Base-by-base conservation (phyloP, 495 filamentous ascomycete genomes). In the Daldinia grandis region DNA sequence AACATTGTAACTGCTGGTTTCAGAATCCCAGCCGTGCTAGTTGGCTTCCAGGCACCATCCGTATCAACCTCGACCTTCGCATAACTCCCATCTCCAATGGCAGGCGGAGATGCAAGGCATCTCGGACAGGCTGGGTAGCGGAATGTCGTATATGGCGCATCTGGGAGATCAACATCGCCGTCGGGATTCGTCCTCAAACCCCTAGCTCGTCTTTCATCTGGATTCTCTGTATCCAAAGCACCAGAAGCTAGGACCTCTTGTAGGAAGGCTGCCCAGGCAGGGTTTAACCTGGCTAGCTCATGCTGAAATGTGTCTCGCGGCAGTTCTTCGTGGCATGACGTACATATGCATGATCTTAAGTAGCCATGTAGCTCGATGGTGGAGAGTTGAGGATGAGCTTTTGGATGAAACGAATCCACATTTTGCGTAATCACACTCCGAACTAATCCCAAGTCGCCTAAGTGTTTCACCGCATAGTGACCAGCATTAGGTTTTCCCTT, bases 1-100 rank as follows among this genome's bases (percentile, higher is more conserved):
- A 99, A 99, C 93, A 99, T 97, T 57, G 91, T 88, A 0, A 99
- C 95, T 1, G 90, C 89, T 4, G 95, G 95, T 76, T 99, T 98
- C 44, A 99, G 73, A 15, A 99, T 87, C 0, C 93, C 94, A 2
- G 88, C 92, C 14, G 81, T 93, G 49, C 91, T 94, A 0, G 80
- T 78, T 1, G 85, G 71, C 57, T 81, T 79, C 92, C 89, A 97
- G 3, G 94, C 95, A 0, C 95, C 95, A 66, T 97, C 94, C 0
- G 68, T 61, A 68, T 97, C 95, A 6, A 93, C 86, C 59, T 92
- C 84, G 0, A 97, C 91, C 37, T 68, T 80, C 0, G 80, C 86
- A 53, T 65, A 78, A 0, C 75, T 83, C 0, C 89, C 91, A 73
- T 91, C 88, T n/a, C 72, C 75, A 2, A 87, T 69, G 1, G 68